A percentile compares a stretch with the other conserved stretches of the same genome.
These are phyloP conservation scores for Penicillium brevicompactum DNA, from an alignment of 2,329 filamentous ascomycete species.

Conservation along the genomic window DNA sequence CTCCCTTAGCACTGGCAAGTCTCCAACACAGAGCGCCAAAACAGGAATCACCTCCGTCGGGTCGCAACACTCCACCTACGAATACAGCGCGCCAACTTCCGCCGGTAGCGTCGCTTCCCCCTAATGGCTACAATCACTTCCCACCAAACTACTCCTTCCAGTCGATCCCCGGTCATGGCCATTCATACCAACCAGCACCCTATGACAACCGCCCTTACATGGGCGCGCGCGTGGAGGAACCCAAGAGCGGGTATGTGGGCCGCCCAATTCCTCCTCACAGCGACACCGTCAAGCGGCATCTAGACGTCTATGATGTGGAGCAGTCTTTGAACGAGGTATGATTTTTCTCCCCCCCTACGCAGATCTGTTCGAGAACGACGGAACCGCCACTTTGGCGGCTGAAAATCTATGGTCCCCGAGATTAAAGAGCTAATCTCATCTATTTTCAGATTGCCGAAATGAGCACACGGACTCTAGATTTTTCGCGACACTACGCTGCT, in stretches of 20 bases:
- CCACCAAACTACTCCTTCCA: constrained; percentile 35
- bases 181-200: constrained; percentile 33
- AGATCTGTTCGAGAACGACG: background rate
- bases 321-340: constrained; percentile 51
- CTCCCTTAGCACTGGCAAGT: constrained; percentile 45
- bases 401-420: constrained; percentile 1
- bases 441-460: constrained; percentile 46
- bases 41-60: constrained; percentile 41
- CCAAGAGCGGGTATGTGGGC: constrained; percentile 32
- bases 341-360: constrained; percentile 1
- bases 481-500: constrained; percentile 46
- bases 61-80: constrained; percentile 43
- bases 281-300: constrained; percentile 62
- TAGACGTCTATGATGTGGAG: constrained; percentile 64
- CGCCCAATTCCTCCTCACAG: constrained; percentile 38
- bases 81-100: constrained; percentile 40
- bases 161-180: constrained; percentile 30
- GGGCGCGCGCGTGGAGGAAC: constrained; percentile 37
- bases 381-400: background rate
- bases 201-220: constrained; percentile 38
- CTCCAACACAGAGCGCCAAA: constrained; percentile 44
- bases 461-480: constrained; percentile 48
- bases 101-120: constrained; percentile 41
- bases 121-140: constrained; percentile 40
- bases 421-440: constrained; percentile 16